Percentiles rank a stretch among this genome's conserved stretches.
Conservation (phyloP, 352 stramenopile species). For the Globisporangium polare region DNA sequence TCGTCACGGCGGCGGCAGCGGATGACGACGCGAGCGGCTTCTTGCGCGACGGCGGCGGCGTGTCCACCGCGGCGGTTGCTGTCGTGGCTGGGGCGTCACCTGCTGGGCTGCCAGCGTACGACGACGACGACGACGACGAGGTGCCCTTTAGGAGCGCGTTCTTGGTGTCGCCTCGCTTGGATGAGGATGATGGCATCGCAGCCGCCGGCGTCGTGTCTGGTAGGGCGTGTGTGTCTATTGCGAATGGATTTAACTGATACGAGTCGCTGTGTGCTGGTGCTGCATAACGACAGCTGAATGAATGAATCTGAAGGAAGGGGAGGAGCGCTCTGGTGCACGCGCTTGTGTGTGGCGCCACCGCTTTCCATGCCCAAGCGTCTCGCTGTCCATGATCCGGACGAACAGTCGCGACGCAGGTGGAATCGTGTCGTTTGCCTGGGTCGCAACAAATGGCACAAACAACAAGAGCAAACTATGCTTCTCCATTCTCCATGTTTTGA, state of each 20-base stretch:
- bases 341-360: too few relatives aligned
- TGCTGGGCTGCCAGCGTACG: background rate
- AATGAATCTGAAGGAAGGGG: too few relatives aligned
- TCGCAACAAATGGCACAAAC: too few relatives aligned
- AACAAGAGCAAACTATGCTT: too few relatives aligned
- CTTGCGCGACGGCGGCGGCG: constrained; percentile 5
- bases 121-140: constrained; percentile 6
- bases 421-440: too few relatives aligned
- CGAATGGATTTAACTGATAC: background rate
- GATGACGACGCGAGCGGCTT: background rate
- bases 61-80: background rate
- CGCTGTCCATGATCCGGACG: too few relatives aligned
- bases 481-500: too few relatives aligned
- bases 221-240: background rate
- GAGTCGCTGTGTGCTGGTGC: background rate
- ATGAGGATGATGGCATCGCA: constrained; percentile 1
- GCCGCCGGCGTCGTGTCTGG: background rate
- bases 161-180: constrained; percentile 1
- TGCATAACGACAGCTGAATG: too few relatives aligned
- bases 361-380: too few relatives aligned
- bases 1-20: background rate
- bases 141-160: constrained; percentile 2
- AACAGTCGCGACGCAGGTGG: too few relatives aligned
- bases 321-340: too few relatives aligned
- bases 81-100: too few relatives aligned